A percentile compares a stretch with the other conserved stretches of the same genome.
Evolutionary conservation across 2,329 filamentous ascomycete species (phyloP).

Genomic region (Venturia aucupariae): DNA sequence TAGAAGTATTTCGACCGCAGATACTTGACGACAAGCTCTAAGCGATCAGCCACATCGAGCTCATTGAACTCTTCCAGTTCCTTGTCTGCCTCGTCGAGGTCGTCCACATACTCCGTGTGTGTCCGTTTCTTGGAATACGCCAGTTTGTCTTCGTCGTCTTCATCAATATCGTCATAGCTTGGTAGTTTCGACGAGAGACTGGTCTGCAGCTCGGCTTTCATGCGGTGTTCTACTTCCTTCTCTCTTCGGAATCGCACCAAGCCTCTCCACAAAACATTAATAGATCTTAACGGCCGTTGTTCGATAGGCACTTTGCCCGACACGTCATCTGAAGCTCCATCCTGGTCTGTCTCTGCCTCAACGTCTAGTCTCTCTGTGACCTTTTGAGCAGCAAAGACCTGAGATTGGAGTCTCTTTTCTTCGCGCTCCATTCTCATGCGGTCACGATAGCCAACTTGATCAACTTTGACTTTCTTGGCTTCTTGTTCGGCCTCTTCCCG

Average conservation of each 20-base stretch:
- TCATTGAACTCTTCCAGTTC: constrained; percentile 75
- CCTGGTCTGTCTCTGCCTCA: constrained; percentile 32
- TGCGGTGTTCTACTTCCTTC: constrained; percentile 56
- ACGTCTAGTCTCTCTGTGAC: constrained; percentile 69
- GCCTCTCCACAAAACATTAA: constrained; percentile 73
- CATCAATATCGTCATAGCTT: constrained; percentile 57
- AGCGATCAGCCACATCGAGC: constrained; percentile 54
- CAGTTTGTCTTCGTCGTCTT: constrained; percentile 62
- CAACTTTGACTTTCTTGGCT: constrained; percentile 38
- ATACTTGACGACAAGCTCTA: constrained; percentile 57
- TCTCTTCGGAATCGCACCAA: constrained; percentile 62
- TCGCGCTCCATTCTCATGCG: constrained; percentile 26
- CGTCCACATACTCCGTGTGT: constrained; percentile 48
- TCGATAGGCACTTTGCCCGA: constrained; percentile 21
- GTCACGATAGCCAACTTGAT: constrained; percentile 28
- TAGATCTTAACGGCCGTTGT: constrained; percentile 48
- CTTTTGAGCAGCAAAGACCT: constrained; percentile 70
- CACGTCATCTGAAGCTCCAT: constrained; percentile 20
- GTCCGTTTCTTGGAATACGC: constrained; percentile 54
- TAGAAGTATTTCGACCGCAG: constrained; percentile 66
- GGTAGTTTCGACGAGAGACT: constrained; percentile 44
- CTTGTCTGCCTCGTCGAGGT: constrained; percentile 67
- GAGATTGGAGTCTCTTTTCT: constrained; percentile 47
- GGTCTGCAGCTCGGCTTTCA: constrained; percentile 57
- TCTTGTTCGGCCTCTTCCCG: constrained; percentile 25